Evolutionary conservation across 169 alveolate species (phyloP).

Genomic region (Cryptosporidium muris): DNA sequence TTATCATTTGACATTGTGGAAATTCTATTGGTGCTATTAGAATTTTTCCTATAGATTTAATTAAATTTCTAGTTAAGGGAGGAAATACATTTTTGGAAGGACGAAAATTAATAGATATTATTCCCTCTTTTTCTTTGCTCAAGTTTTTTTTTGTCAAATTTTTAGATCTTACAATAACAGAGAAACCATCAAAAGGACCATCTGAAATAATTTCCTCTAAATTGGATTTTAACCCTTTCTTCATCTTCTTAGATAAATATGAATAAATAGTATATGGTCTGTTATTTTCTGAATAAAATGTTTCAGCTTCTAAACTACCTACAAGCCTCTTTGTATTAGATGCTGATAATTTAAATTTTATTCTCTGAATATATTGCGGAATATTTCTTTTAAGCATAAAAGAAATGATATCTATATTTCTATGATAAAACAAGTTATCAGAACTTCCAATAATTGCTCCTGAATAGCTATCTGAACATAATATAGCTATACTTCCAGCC

Average conservation of each 20-base stretch:
- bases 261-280: neutral
- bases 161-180: slow-evolving; percentile 24
- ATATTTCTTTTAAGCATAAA: slow-evolving; percentile 13
- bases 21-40: slow-evolving; percentile 29
- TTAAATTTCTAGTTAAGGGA: slow-evolving; percentile 31
- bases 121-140: slow-evolving; percentile 35
- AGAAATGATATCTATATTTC: slow-evolving; percentile 21
- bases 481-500: slow-evolving; percentile 36
- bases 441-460: slow-evolving; percentile 62
- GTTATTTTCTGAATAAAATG: neutral
- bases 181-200: slow-evolving; percentile 60
- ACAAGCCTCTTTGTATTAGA: too few species aligned
- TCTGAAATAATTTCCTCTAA: slow-evolving; percentile 1
- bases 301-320: too few species aligned
- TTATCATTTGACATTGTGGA: slow-evolving; percentile 68
- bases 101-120: slow-evolving; percentile 28
- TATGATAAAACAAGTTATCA: slow-evolving; percentile 2
- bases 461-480: slow-evolving; percentile 68
- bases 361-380: too few species aligned
- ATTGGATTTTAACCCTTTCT: neutral
- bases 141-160: slow-evolving; percentile 8
- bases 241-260: neutral
- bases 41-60: slow-evolving; percentile 17
- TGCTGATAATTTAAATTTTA: too few species aligned
- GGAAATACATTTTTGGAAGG: slow-evolving; percentile 21